A percentile compares a stretch with the other conserved stretches of the same genome.
These are phyloP conservation scores for Microsporum ferrugineum DNA, from an alignment of 2,329 filamentous ascomycete genomes.

Conservation along the genomic window DNA sequence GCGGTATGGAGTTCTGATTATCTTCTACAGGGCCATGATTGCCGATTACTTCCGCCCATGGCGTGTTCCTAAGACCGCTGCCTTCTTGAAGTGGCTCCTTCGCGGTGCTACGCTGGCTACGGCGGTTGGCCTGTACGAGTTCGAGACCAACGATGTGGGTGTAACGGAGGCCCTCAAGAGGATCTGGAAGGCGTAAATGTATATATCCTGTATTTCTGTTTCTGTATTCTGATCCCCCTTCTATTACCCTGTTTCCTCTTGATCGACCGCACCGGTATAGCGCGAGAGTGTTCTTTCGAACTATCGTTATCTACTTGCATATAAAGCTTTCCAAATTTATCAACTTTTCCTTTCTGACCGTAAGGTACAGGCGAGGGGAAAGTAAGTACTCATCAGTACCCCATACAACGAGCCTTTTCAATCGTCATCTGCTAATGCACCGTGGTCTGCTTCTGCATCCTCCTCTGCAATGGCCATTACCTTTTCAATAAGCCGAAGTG, in stretches of 20 bases:
- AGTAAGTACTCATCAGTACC: background rate
- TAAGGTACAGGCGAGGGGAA: background rate
- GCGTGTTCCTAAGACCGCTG: slow-evolving; percentile 56
- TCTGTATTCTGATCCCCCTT: background rate
- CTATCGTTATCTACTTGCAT: background rate
- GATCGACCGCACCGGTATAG: background rate
- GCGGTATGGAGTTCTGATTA: background rate
- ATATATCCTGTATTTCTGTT: slow-evolving; percentile 11
- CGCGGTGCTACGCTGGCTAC: slow-evolving; percentile 68
- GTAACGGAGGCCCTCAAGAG: slow-evolving; percentile 79
- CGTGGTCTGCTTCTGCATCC: slow-evolving; percentile 34
- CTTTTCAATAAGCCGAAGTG: slow-evolving; percentile 73
- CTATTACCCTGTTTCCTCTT: background rate
- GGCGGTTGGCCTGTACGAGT: slow-evolving; percentile 87
- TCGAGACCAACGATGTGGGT: slow-evolving; percentile 97
- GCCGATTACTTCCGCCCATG: slow-evolving; percentile 79
- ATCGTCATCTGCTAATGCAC: background rate
- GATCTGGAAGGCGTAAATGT: slow-evolving; percentile 63
- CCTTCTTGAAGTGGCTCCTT: slow-evolving; percentile 63
- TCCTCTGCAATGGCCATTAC: slow-evolving; percentile 66
- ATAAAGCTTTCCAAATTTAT: slow-evolving; percentile 1
- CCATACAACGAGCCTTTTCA: background rate
- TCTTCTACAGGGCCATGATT: slow-evolving; percentile 49
- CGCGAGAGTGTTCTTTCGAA: background rate
- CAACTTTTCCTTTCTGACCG: background rate